A percentile compares a stretch with the other conserved stretches of the same genome.
phyloP scores from a whole-genome alignment of 352 stramenopile genomes.

The Bremia lactucae region DNA sequence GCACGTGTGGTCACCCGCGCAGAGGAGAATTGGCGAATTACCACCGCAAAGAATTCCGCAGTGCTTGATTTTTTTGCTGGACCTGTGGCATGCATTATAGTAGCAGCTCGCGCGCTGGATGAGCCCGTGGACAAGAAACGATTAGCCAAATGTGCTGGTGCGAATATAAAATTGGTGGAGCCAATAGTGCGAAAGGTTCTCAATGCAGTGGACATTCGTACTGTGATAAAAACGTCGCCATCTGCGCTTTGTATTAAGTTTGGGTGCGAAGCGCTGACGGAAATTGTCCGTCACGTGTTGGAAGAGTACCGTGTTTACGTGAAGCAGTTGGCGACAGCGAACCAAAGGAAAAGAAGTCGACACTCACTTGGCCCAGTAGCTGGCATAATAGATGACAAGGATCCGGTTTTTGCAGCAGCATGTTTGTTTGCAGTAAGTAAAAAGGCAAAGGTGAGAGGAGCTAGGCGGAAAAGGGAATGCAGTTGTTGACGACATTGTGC shows the following conservation, averaged over 20 bases:
- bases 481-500: too few species aligned
- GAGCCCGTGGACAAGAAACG: constrained; percentile 37
- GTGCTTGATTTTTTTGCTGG: constrained; percentile 26
- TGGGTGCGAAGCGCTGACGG: constrained; percentile 50
- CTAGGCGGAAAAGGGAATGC: too few species aligned
- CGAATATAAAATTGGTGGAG: constrained; percentile 33
- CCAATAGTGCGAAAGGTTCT: constrained; percentile 41
- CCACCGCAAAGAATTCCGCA: constrained; percentile 31
- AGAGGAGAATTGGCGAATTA: constrained; percentile 42
- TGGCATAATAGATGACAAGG: constrained; percentile 22
- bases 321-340: constrained; percentile 9
- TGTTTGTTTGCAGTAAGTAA: constrained; percentile 63
- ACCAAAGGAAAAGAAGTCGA: constrained; percentile 11
- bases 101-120: constrained; percentile 39
- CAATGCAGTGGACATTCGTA: constrained; percentile 32
- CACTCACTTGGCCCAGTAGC: constrained; percentile 11
- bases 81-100: constrained; percentile 53
- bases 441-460: constrained; percentile 33
- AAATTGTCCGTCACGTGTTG: constrained; percentile 48
- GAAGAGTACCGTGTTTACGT: constrained; percentile 33
- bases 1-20: constrained; percentile 35
- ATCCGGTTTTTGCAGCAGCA: constrained; percentile 51
- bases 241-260: constrained; percentile 62
- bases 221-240: constrained; percentile 36
- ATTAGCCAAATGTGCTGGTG: constrained; percentile 29